Base-by-base conservation (phyloP, 2,329 filamentous ascomycete genomes). In the Pleoardoris graminearum region DNA sequence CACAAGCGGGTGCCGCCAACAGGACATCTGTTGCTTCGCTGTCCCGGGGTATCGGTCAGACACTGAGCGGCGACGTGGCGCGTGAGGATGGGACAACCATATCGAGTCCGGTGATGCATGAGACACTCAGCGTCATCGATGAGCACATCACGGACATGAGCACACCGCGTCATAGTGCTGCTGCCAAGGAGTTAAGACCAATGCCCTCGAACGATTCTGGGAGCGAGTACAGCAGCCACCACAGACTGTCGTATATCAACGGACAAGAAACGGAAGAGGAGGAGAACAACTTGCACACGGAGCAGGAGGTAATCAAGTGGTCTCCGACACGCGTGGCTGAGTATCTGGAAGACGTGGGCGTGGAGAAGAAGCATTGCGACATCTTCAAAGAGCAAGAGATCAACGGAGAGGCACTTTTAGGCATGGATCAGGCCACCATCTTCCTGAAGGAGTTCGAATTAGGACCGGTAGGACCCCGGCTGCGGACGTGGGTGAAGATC, bases 401-500 rank as follows among this genome's bases (percentile, higher is more conserved):
- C 52, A 87, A 89, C 2, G 94, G 94, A 43, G 92, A 97, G 65
- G 93, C 97, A 3, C 77, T 99, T 33, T 77, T 99, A 47, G 90
- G 90, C 48, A 96, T 97, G 90, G 91, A 97, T 65, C 93, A 97
- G 76, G 90, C 90, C 51, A 95, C 94, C 33, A 81, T 97, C 14
- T 96, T 97, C 71, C 87, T 97, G 78, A 96, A 96, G 69, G 92
- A 94, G 41, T 96, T 97, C 64, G 90, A 97, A 62, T 81, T 97
- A 60, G 93, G 93, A 16, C 90, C 92, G 3, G 92, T 97, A 62
- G 93, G 93, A 7, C 84, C 90, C 51, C 84, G 93, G 55, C 76
- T 97, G 56, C 95, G 95, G 73, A 96, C 92, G 2, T 97, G 93
- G 93, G 91, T 97, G 74, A 96, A 94, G 75, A 92, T 97, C 72